Percentiles rank a stretch among this genome's conserved stretches.
Conservation (phyloP, 2,329 filamentous ascomycete species). For the Lasiodiplodia citricola region DNA sequence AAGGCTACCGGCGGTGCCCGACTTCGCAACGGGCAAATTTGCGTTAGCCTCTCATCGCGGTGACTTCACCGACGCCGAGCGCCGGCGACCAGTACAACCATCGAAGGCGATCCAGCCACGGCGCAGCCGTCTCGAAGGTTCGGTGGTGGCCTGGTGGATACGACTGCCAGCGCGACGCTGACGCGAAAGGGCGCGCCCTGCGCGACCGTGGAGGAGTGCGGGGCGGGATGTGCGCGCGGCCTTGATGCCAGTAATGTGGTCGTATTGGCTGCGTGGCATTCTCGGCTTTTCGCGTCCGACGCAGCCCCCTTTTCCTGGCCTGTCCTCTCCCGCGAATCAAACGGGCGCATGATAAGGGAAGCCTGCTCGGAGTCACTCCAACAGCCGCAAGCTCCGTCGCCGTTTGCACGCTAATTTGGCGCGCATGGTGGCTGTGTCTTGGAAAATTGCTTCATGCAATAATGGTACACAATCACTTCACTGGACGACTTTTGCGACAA, state of each 20-base stretch:
- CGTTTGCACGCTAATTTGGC: slow-evolving; percentile 15
- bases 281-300: background rate
- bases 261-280: slow-evolving; percentile 7
- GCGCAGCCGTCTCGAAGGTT: slow-evolving; percentile 12
- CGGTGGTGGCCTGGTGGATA: background rate
- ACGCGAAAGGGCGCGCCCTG: slow-evolving; percentile 10
- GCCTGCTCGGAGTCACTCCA: background rate
- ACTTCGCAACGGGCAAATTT: background rate
- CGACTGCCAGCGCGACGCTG: slow-evolving; percentile 11
- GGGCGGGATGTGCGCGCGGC: slow-evolving; percentile 1
- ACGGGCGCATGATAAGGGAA: slow-evolving; percentile 2
- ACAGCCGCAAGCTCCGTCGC: background rate
- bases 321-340: background rate
- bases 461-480: background rate
- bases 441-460: slow-evolving; percentile 13
- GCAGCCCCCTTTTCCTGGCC: slow-evolving; percentile 17
- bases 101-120: background rate
- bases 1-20: background rate
- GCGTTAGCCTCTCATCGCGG: background rate
- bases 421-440: slow-evolving; percentile 15
- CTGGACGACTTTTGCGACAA: background rate
- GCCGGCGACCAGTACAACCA: background rate
- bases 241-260: background rate
- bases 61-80: slow-evolving; percentile 1
- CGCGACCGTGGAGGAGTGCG: background rate